A percentile compares a stretch with the other conserved stretches of the same genome.
phyloP scores from a whole-genome alignment of 2,329 filamentous ascomycete genomes.

The Aspergillus costaricaensis region DNA sequence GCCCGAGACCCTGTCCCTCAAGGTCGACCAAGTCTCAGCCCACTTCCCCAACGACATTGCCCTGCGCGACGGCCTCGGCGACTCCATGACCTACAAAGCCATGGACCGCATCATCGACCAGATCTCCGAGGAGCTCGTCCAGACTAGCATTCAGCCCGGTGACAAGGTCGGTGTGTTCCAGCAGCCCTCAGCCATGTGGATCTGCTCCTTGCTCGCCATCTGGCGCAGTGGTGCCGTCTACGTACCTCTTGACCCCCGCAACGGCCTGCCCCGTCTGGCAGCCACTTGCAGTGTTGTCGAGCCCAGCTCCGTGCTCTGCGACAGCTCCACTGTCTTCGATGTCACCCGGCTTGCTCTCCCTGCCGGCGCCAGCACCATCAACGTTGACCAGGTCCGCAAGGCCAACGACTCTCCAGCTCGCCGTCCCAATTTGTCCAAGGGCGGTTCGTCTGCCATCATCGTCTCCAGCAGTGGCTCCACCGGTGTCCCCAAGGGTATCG shows the following conservation, averaged over 20 bases:
- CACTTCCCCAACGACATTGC: background rate
- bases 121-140: background rate
- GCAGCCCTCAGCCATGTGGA: constrained; percentile 20
- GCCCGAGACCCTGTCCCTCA: background rate
- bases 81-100: background rate
- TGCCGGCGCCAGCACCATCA: background rate
- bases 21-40: background rate
- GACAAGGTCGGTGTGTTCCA: background rate
- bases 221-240: constrained; percentile 35
- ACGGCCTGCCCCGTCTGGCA: constrained; percentile 26
- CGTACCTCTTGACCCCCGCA: constrained; percentile 36
- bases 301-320: constrained; percentile 12
- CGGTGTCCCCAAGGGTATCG: constrained; percentile 12
- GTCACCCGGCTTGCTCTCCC: background rate
- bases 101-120: background rate
- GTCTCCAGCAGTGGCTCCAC: constrained; percentile 15
- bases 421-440: background rate
- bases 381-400: background rate
- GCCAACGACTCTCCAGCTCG: background rate
- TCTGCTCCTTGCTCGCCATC: constrained; percentile 37
- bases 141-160: background rate
- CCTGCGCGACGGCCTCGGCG: background rate
- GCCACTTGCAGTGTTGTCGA: constrained; percentile 22
- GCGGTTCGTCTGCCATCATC: background rate
- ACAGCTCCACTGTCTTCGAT: constrained; percentile 4